Evolutionary conservation across 305 asterid genomes (phyloP).

Genomic region (Fraxinus velutina): DNA sequence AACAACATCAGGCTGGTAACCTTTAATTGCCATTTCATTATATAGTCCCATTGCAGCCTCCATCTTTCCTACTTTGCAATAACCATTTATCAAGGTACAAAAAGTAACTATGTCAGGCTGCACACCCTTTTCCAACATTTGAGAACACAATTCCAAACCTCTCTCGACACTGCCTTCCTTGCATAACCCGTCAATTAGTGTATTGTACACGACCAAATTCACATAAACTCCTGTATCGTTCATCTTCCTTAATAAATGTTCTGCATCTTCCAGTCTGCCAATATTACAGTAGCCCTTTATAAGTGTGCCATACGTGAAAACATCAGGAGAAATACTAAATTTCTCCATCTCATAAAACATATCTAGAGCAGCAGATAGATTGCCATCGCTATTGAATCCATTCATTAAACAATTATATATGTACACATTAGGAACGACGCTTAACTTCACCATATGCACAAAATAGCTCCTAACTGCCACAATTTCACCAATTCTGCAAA

Average conservation of each 20-base stretch:
- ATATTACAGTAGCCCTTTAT: slow-evolving; percentile 52
- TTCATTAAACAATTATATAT: slow-evolving; percentile 61
- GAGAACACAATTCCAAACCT: slow-evolving; percentile 60
- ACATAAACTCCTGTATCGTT: slow-evolving; percentile 30
- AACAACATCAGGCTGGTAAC: slow-evolving; percentile 62
- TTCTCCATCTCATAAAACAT: slow-evolving; percentile 51
- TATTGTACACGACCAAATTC: slow-evolving; percentile 55
- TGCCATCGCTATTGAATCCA: slow-evolving; percentile 44
- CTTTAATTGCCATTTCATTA: slow-evolving; percentile 66
- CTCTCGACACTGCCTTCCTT: slow-evolving; percentile 51
- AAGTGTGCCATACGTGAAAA: slow-evolving; percentile 56
- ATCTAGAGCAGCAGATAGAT: slow-evolving; percentile 39
- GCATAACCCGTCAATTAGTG: slow-evolving; percentile 60
- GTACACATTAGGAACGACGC: slow-evolving; percentile 53
- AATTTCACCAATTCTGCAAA: slow-evolving; percentile 47
- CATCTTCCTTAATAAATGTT: slow-evolving; percentile 43
- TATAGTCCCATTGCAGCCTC: slow-evolving; percentile 69
- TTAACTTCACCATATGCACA: slow-evolving; percentile 62
- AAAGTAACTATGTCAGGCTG: slow-evolving; percentile 55
- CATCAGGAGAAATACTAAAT: slow-evolving; percentile 53
- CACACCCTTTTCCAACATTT: slow-evolving; percentile 55
- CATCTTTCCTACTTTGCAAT: slow-evolving; percentile 52
- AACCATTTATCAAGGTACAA: slow-evolving; percentile 60
- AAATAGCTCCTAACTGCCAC: slow-evolving; percentile 49
- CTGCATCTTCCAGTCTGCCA: slow-evolving; percentile 58